Evolutionary conservation across 164 flowering plant species (phyloP), one percentile per base, ranked within the genome.

Genomic region (Dillenia suffruticosa): DNA sequence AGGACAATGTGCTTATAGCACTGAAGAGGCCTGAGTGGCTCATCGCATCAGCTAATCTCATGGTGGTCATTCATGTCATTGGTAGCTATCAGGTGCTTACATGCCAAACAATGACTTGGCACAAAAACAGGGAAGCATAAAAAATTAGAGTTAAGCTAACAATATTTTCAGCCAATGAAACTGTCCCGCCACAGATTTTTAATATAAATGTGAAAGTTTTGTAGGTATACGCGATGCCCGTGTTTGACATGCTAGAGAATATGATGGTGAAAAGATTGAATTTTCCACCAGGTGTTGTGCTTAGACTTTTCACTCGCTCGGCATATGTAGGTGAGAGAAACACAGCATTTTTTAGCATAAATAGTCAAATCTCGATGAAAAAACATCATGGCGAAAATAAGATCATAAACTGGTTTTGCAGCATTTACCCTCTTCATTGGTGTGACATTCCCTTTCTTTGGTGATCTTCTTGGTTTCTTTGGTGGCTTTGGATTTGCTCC

Each of bases 401-500:
- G 32, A 17, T 9, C 11, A 10, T 19, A 1, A 12, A 8, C 43
- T 9, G 45, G 12, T 19, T 19, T 66, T 66, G 68, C 87, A 92
- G 98, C 86, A 17, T 72, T 88, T 56, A 92, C 98, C 1, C 69
- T 90, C 13, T 79, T 92, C 47, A 54, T 90, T 17, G 98, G 86
- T 24, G 84, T 90, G 8, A 86, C 90, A 1, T 92, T 92, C 63
- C 98, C 98, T 16, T 92, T 92, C 84, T 90, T 92, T 47, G 96
- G 96, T 0, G 98, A 88, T 76, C 93, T 92, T 61, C 86, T 92
- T 43, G 98, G 96, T 51, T 92, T 92, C 85, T 92, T 92, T 51
- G 98, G 98, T 10, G 98, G 98, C 70, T 88, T 92, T 64, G 98
- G 90, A 14, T 90, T 89, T 55, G 89, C 98, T 64, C 93, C 98